Base-by-base conservation (phyloP, 495 filamentous ascomycete genomes). In the Tuber magnatum region DNA sequence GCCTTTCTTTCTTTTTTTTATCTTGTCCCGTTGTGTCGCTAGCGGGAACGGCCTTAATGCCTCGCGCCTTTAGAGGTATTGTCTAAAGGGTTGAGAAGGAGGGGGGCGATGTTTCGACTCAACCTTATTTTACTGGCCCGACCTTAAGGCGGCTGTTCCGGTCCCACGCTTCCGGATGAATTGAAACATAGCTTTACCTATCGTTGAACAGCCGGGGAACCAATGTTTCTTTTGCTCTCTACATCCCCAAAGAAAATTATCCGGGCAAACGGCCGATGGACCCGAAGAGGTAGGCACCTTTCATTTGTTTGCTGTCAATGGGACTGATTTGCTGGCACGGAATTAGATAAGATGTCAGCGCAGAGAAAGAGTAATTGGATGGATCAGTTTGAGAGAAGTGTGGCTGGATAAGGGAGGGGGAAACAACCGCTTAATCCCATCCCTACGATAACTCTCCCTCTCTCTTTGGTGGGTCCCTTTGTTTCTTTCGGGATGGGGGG, bases 191-290 rank as follows among this genome's bases (percentile, higher is more conserved):
- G 28, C 56, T 65, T 65, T 35, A 32, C 56, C 56, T 65, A 65
- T 65, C 56, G 28, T 35, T 65, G 28, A 65, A 65, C 56, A 65
- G 32, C 56, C 56, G 56, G 32, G 56, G 56, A 65, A 8, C 56
- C 56, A 65, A 65, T 65, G 56, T 65, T 35, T 65, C 56, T 65
- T 56, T 65, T 65, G 56, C 56, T 35, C 28, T 65, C 28, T 35
- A 65, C 56, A 65, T 18, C 56, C 56, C 56, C 35, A 65, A 65
- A 65, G 56, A 65, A 65, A 65, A 65, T 65, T 65, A 65, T 65
- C 56, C 56, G 56, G 56, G 28, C 28, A 65, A 65, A 32, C 56
- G 56, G 56, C 56, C 28, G 56, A 65, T 65, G 56, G 18, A 65
- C 56, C 28, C 28, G 56, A 65, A 65, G 56, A 65, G 56, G 35